Percentiles rank a stretch among this genome's conserved stretches.
These are phyloP conservation scores for Phascolomyces articulosus DNA, from an alignment of 371 early-diverging fungal genomes.

Conservation along the genomic window DNA sequence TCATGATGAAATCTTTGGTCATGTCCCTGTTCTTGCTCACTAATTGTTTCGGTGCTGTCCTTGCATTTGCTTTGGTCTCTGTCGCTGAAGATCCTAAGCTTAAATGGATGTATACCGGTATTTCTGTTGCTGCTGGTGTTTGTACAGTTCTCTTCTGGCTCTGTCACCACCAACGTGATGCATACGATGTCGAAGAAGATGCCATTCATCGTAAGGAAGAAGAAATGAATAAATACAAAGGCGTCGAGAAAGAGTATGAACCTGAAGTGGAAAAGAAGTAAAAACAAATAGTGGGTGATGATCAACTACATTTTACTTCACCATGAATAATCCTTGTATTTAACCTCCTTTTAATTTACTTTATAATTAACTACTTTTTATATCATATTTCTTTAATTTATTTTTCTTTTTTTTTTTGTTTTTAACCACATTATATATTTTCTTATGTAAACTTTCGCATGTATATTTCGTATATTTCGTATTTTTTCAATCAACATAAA, in stretches of 20 bases:
- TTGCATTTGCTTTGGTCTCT: conserved; percentile 69
- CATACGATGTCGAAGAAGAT: conserved; percentile 26
- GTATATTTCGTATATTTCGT: too few species aligned
- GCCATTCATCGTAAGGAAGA: conserved; percentile 23
- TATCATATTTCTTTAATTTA: too few species aligned
- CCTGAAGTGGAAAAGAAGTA: neutral
- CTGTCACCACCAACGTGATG: conserved; percentile 22
- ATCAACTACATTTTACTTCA: too few species aligned
- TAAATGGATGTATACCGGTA: conserved; percentile 64
- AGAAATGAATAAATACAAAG: conserved; percentile 11
- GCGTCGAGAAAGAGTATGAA: conserved; percentile 14
- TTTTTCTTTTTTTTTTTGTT: too few species aligned
- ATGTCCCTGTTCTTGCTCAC: conserved; percentile 75
- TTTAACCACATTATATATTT: too few species aligned
- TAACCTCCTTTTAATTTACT: too few species aligned
- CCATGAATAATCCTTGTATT: too few species aligned
- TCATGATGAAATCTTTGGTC: conserved; percentile 76
- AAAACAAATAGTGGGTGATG: neutral
- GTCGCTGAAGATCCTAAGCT: conserved; percentile 72
- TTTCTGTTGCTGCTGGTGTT: conserved; percentile 25
- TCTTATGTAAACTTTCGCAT: too few species aligned
- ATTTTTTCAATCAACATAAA: neutral
- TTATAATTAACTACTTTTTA: too few species aligned
- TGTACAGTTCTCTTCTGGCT: conserved; percentile 26
- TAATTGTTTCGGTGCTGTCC: conserved; percentile 66